Base-by-base conservation (phyloP, 805 yeast genomes). In the Zygoascus biomembranicola region DNA sequence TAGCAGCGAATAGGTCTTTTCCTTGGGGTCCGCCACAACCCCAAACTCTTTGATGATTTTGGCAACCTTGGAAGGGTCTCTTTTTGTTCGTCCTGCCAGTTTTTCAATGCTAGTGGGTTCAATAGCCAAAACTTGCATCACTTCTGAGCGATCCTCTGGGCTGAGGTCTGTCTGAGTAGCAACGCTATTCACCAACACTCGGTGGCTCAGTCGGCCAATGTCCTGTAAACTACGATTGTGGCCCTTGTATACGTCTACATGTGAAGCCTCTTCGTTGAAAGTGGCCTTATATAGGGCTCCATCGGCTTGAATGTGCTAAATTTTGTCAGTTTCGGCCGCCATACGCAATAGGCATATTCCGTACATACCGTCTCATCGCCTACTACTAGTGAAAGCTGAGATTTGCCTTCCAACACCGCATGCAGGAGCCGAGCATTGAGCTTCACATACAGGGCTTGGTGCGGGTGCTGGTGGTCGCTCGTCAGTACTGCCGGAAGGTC, bases 231-330 rank as follows among this genome's bases (percentile, higher is more conserved):
- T 31, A 8, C 18, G 19, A 16, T 14, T 20, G 8, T 46, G 39
- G 49, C 49, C 49, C 20, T 37, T 46, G 50, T 59, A 61, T 19
- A 61, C 37, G 45, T 57, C 61, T 26, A 59, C 52, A 43, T 53
- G 57, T 19, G 58, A 51, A 4, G 63, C 57, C 49, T 61, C 64
- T 14, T 55, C 35, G 32, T 57, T 54, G 42, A 57, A 41, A 26
- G 57, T 31, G 11, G 59, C 52, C 8, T 31, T 26, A 32, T 46
- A 46, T 6, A 26, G 14, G 5, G 18, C 26, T 5, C n/a, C 20
- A 18, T 46, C 32, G 20, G 32, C 32, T 32, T 46, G 49, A 8
- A 46, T 13, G 32, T 16, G 20, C 37, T 46, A 46, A 46, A 28
- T n/a, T 3, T 16, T 32, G 26, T 18, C 26, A 18, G 44, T 16